Conservation (phyloP, 441 rosid species). For the Geranium incanum region DNA sequence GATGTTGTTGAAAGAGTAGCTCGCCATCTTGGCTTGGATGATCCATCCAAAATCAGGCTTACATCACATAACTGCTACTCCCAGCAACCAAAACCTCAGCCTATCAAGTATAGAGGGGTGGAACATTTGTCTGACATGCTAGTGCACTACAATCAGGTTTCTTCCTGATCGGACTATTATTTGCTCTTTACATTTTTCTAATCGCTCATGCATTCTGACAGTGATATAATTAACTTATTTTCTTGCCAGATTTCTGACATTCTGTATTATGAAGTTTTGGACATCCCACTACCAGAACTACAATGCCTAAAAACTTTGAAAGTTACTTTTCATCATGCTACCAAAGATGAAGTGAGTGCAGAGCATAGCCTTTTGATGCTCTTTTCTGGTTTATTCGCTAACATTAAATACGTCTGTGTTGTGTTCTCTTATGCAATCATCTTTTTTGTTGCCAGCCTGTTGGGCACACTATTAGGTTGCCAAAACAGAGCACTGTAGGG, state of each 20-base stretch:
- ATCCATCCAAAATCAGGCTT: conserved; percentile 67
- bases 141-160: conserved; percentile 68
- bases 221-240: conserved; percentile 14
- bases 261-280: conserved; percentile 64
- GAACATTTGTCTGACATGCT: conserved; percentile 66
- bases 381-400: conserved; percentile 13
- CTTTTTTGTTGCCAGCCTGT: conserved; percentile 37
- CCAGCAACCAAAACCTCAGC: conserved; percentile 75
- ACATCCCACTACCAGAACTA: conserved; percentile 69
- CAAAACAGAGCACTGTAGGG: conserved; percentile 66
- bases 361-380: conserved; percentile 14
- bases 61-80: conserved; percentile 73
- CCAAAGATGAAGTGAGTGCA: conserved; percentile 60
- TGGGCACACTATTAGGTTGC: conserved; percentile 59
- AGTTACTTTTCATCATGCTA: conserved; percentile 66
- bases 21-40: conserved; percentile 47
- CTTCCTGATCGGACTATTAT: conserved; percentile 15
- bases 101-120: conserved; percentile 61
- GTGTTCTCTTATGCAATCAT: conserved; percentile 20
- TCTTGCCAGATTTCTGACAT: conserved; percentile 55
- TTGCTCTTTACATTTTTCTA: conserved; percentile 1
- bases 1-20: conserved; percentile 70
- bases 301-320: conserved; percentile 65
- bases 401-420: conserved; percentile 13
- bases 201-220: conserved; percentile 3